Conservation (phyloP, 2,329 filamentous ascomycete species). For the Dothideomycetes sp. region DNA sequence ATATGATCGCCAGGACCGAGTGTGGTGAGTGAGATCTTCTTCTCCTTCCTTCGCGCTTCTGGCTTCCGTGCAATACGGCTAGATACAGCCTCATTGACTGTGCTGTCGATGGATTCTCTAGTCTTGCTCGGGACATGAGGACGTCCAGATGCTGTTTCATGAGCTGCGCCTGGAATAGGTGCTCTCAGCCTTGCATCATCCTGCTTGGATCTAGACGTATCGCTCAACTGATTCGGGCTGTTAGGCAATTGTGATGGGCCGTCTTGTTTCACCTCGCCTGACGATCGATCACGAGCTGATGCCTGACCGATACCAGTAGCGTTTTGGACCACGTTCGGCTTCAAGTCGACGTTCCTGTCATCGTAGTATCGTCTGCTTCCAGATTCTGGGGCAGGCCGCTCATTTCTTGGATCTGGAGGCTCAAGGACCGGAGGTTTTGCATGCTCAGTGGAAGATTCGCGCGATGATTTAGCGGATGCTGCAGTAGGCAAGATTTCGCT, state of each 20-base stretch:
- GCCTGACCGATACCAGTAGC: background rate
- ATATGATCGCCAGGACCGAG: conserved; percentile 47
- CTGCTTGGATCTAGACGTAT: background rate
- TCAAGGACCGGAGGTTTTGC: conserved; percentile 31
- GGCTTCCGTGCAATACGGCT: conserved; percentile 3
- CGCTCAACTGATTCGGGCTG: background rate
- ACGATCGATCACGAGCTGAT: background rate
- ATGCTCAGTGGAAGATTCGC: conserved; percentile 21
- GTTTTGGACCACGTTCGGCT: background rate
- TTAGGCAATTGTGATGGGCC: background rate
- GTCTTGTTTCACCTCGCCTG: no score
- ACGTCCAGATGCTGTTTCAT: background rate
- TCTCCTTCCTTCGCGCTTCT: background rate
- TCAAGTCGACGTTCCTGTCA: conserved; percentile 1
- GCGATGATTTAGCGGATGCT: background rate
- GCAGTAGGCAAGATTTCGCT: background rate
- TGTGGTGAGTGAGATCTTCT: no score
- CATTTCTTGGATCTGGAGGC: conserved; percentile 21
- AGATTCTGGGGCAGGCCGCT: background rate
- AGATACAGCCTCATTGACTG: background rate
- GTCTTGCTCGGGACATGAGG: background rate
- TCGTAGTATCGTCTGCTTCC: conserved; percentile 6
- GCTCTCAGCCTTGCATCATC: background rate
- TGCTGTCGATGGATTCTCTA: no score
- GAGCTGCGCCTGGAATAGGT: background rate